Percentiles rank a stretch among this genome's conserved stretches.
phyloP scores from a whole-genome alignment of 202 grass and related monocot genomes.

The Tripidium arundinaceum region DNA sequence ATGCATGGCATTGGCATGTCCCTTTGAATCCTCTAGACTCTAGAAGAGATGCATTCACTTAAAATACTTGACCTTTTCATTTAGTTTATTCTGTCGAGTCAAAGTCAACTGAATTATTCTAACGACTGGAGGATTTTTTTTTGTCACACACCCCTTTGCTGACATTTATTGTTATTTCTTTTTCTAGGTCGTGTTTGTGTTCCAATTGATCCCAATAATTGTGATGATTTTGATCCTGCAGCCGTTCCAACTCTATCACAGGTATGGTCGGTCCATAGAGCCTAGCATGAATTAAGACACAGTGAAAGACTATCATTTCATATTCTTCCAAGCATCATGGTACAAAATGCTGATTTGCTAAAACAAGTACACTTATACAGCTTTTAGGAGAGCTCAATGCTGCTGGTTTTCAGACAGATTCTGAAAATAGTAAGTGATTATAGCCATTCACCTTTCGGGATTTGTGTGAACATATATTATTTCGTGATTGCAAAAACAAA shows the following conservation, averaged over 20 bases:
- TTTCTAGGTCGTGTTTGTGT: conserved; percentile 73
- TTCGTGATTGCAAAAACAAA: not conserved
- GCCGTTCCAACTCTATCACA: conserved; percentile 62
- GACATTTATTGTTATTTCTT: conserved; percentile 34
- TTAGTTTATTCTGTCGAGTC: not conserved
- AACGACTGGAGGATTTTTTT: not conserved
- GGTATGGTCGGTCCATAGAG: conserved; percentile 33
- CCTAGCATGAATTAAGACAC: not conserved
- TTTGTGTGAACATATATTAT: not conserved
- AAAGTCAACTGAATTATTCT: too few species aligned
- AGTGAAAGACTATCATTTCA: not conserved
- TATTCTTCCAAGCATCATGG: not conserved
- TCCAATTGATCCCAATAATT: conserved; percentile 79
- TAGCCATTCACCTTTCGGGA: not conserved
- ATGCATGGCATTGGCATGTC: too few species aligned
- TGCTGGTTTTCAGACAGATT: conserved; percentile 42
- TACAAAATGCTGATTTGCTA: conserved; percentile 11
- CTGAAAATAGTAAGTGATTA: conserved; percentile 50
- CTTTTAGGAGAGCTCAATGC: conserved; percentile 84
- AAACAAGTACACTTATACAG: conserved; percentile 37
- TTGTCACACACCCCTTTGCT: not conserved
- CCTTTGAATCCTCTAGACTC: conserved; percentile 11
- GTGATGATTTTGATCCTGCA: conserved; percentile 81
- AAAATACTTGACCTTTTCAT: not conserved
- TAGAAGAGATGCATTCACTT: not conserved